A percentile compares a stretch with the other conserved stretches of the same genome.
Evolutionary conservation across 805 yeast species (phyloP).

Genomic region (Kazachstania bromeliacearum): DNA sequence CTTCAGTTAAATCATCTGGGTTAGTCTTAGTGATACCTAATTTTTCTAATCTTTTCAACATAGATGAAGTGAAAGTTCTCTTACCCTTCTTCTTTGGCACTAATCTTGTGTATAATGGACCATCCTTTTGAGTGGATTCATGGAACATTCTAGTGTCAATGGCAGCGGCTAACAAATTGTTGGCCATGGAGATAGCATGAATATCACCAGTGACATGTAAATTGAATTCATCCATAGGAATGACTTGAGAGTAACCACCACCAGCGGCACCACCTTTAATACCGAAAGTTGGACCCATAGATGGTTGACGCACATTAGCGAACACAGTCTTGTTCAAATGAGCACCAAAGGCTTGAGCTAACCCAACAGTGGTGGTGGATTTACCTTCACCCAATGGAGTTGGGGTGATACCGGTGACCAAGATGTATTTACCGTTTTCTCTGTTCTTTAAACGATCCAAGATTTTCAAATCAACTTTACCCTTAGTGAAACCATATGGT

Average conservation of each 20-base stretch:
- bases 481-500: conserved; percentile 67
- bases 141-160: conserved; percentile 82
- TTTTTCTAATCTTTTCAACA: conserved; percentile 57
- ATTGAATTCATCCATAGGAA: conserved; percentile 98
- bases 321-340: conserved; percentile 72
- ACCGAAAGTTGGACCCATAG: conserved; percentile 98
- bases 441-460: conserved; percentile 52
- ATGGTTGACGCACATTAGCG: conserved; percentile 95
- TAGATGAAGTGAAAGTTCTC: conserved; percentile 57
- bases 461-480: conserved; percentile 58
- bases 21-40: conserved; percentile 60
- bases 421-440: conserved; percentile 70
- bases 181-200: conserved; percentile 77
- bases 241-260: conserved; percentile 95
- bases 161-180: conserved; percentile 75
- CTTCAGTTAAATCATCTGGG: conserved; percentile 63
- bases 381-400: conserved; percentile 98
- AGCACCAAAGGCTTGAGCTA: conserved; percentile 92
- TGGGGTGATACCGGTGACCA: conserved; percentile 96
- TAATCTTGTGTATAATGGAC: conserved; percentile 61
- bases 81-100: conserved; percentile 68
- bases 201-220: conserved; percentile 95
- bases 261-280: conserved; percentile 99
- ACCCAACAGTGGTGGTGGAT: conserved; percentile 90
- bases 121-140: conserved; percentile 64